Conservation (phyloP, 2,329 filamentous ascomycete genomes). For the Ascochyta pisi region DNA sequence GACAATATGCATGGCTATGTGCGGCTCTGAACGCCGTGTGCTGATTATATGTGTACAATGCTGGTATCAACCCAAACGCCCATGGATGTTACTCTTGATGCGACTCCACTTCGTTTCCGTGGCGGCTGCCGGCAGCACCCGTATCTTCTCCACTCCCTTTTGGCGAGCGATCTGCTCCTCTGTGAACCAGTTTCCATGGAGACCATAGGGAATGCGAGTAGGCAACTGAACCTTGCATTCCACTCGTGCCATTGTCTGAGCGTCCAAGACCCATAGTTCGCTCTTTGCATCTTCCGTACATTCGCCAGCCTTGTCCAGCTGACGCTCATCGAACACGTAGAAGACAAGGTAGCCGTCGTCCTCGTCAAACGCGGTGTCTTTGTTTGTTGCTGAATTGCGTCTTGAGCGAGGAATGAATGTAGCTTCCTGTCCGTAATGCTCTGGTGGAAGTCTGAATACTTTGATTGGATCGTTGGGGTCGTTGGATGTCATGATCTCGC, state of each 20-base stretch:
- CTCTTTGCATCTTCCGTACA: conserved; percentile 54
- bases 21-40: not conserved
- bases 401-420: conserved; percentile 63
- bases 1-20: not conserved
- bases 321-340: conserved; percentile 73
- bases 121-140: conserved; percentile 23
- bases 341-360: conserved; percentile 73
- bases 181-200: conserved; percentile 57
- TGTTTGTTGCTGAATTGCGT: not conserved
- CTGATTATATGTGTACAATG: not conserved
- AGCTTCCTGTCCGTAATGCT: conserved; percentile 71
- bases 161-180: conserved; percentile 44
- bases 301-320: conserved; percentile 61
- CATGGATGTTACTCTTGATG: conserved; percentile 20
- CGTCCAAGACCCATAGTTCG: conserved; percentile 74
- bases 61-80: conserved; percentile 19
- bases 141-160: conserved; percentile 33
- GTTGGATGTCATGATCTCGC: conserved; percentile 58
- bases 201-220: conserved; percentile 72
- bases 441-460: conserved; percentile 66
- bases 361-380: conserved; percentile 50
- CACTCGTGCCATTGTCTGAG: conserved; percentile 66
- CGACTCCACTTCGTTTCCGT: conserved; percentile 15
- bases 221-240: conserved; percentile 66
- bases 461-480: conserved; percentile 62